Percentiles rank a stretch among this genome's conserved stretches.
Evolutionary conservation across 2,329 filamentous ascomycete genomes (phyloP).

Genomic region (Laburnicola sp.): DNA sequence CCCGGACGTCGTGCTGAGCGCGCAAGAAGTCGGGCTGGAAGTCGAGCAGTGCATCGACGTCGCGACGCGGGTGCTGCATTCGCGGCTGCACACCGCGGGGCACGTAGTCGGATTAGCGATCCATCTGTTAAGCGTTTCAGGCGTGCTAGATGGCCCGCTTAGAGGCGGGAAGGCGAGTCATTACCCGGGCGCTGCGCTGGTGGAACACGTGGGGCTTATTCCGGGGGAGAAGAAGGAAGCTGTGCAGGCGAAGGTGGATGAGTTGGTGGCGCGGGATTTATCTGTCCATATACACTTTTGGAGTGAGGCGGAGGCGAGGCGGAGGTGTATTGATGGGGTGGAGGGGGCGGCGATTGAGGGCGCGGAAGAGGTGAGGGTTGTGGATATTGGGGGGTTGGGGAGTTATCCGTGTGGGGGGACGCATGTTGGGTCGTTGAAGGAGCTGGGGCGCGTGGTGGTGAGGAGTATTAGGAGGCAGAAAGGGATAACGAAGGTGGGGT

Average conservation of each 20-base stretch:
- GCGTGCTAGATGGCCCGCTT: constrained; percentile 36
- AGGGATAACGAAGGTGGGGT: constrained; percentile 62
- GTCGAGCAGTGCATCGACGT: constrained; percentile 63
- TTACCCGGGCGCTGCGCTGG: constrained; percentile 67
- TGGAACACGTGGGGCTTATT: constrained; percentile 68
- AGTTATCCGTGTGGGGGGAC: constrained; percentile 76
- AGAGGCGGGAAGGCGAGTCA: constrained; percentile 73
- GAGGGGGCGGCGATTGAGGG: constrained; percentile 45
- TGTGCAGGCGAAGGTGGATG: constrained; percentile 65
- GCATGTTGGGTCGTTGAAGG: constrained; percentile 64
- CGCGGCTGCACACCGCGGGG: constrained; percentile 71
- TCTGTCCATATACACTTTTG: constrained; percentile 63
- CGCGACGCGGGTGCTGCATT: constrained; percentile 64
- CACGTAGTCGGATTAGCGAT: constrained; percentile 72
- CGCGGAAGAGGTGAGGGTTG: constrained; percentile 58
- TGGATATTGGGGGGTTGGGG: constrained; percentile 69
- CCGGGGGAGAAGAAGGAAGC: constrained; percentile 51
- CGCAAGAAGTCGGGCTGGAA: constrained; percentile 23
- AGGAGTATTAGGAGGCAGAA: constrained; percentile 69
- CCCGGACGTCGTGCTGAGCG: background rate
- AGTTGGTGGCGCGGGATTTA: constrained; percentile 54
- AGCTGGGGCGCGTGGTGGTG: constrained; percentile 64
- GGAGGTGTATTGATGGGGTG: constrained; percentile 50
- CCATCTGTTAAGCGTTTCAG: constrained; percentile 59
- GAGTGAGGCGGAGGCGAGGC: constrained; percentile 63